These are phyloP conservation scores for Vicia villosa DNA, from an alignment of 306 rosid species.

Conservation along the genomic window DNA sequence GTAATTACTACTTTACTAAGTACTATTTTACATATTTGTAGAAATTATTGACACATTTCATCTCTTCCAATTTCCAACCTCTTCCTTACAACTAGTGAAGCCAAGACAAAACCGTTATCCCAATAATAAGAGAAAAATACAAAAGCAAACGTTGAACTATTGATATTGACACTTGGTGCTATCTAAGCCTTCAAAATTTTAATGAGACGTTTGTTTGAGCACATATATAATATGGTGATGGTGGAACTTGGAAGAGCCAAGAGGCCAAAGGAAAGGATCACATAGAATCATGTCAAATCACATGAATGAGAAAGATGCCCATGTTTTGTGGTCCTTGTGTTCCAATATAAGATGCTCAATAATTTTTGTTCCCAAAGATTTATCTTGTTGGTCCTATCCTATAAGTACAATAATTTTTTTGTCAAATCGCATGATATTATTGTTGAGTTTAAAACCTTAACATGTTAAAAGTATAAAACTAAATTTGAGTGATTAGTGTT, in stretches of 20 bases:
- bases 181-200: background rate
- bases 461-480: no score
- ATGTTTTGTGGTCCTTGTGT: conserved; percentile 41
- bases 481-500: no score
- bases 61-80: background rate
- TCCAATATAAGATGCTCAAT: conserved; percentile 5
- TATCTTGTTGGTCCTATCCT: background rate
- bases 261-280: conserved; percentile 8
- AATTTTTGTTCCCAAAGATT: conserved; percentile 1
- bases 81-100: background rate
- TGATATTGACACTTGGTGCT: conserved; percentile 27
- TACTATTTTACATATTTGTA: no score
- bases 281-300: conserved; percentile 42
- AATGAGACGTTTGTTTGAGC: conserved; percentile 11
- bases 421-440: no score
- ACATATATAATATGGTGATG: conserved; percentile 8
- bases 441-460: no score
- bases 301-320: conserved; percentile 36
- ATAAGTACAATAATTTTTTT: conserved; percentile 7
- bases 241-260: background rate
- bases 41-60: no score
- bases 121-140: conserved; percentile 20
- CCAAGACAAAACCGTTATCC: conserved; percentile 23
- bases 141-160: conserved; percentile 14
- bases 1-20: no score